Percentiles rank a stretch among this genome's conserved stretches.
phyloP scores from a whole-genome alignment of 208 protist species.

The Willaertia magna region DNA sequence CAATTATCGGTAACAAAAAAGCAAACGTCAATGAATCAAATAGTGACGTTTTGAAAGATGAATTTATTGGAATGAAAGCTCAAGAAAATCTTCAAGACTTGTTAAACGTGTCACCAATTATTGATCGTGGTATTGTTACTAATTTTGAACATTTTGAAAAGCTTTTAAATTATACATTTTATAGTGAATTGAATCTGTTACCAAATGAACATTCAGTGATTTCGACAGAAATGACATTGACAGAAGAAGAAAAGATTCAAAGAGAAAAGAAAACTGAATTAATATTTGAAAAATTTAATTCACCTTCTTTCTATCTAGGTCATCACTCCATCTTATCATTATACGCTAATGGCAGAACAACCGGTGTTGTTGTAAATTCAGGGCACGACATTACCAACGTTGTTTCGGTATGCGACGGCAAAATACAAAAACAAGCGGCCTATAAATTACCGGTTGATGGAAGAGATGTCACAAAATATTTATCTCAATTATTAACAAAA shows the following conservation, averaged over 20 bases:
- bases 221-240: conserved; percentile 71
- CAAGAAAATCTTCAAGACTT: too few species aligned
- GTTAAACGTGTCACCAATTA: too few species aligned
- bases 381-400: conserved; percentile 78
- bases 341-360: conserved; percentile 69
- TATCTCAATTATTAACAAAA: conserved; percentile 50
- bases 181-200: conserved; percentile 90
- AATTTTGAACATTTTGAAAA: conserved; percentile 97
- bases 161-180: conserved; percentile 96
- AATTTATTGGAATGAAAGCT: too few species aligned
- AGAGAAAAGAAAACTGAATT: conserved; percentile 85
- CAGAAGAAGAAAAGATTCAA: conserved; percentile 74
- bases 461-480: conserved; percentile 55
- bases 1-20: too few species aligned
- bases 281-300: conserved; percentile 81
- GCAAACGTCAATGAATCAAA: too few species aligned
- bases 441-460: conserved; percentile 53
- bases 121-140: conserved; percentile 86
- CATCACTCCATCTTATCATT: conserved; percentile 91
- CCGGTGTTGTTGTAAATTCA: conserved; percentile 76
- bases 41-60: too few species aligned
- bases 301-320: conserved; percentile 68
- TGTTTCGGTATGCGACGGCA: conserved; percentile 79
- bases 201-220: conserved; percentile 93
- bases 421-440: conserved; percentile 64